Conservation (phyloP, 148 eudicot genomes). For the Suaeda aralocaspica region DNA sequence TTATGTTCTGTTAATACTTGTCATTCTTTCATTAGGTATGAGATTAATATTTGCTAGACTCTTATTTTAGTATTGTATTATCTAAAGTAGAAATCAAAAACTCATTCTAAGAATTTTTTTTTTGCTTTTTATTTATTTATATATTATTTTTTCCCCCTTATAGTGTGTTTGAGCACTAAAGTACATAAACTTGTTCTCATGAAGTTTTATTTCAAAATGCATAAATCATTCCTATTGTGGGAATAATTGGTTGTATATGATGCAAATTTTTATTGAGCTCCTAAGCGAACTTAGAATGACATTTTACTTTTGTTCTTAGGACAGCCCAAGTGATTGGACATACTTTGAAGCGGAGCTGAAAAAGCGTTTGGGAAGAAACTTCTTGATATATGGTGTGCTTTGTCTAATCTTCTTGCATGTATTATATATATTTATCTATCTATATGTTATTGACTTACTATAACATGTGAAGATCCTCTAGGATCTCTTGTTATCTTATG, state of each 20-base stretch:
- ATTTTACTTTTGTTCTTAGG: conserved; percentile 25
- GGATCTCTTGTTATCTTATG: background rate
- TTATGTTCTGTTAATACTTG: too few relatives aligned
- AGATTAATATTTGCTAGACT: background rate
- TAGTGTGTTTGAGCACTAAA: background rate
- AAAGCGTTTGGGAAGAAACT: conserved; percentile 80
- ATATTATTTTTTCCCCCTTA: background rate
- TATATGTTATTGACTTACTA: too few relatives aligned
- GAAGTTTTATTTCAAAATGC: too few relatives aligned
- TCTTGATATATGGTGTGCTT: conserved; percentile 74
- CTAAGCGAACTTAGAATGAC: conserved; percentile 4
- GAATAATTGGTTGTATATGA: background rate
- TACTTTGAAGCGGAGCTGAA: conserved; percentile 85
- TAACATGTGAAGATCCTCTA: background rate
- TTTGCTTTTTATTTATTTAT: background rate
- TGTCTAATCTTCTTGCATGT: background rate
- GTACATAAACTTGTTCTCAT: background rate
- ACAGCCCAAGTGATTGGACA: conserved; percentile 99
- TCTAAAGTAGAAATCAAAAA: background rate
- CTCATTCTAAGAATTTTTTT: background rate
- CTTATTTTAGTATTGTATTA: background rate
- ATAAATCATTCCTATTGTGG: background rate
- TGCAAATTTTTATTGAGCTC: background rate
- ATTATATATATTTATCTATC: background rate
- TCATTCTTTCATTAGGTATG: background rate